Evolutionary conservation across 495 filamentous ascomycete genomes (phyloP).

Genomic region (Glonium stellatum): DNA sequence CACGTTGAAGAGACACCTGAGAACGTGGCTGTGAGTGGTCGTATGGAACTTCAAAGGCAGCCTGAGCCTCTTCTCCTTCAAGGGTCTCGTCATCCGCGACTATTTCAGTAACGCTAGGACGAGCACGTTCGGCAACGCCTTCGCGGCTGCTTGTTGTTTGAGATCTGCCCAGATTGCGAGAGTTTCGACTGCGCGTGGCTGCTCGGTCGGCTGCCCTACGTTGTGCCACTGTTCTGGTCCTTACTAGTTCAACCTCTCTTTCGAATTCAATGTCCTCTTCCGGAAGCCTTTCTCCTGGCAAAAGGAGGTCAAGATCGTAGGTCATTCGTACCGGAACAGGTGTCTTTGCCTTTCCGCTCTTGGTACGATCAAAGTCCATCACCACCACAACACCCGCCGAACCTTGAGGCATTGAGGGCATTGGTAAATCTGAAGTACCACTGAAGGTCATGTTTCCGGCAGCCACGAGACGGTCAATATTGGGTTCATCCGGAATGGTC

Average conservation of each 20-base stretch:
- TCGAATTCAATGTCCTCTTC: constrained; percentile 27
- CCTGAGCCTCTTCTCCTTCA: constrained; percentile 23
- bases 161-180: constrained; percentile 14
- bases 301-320: constrained; percentile 22
- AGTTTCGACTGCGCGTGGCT: constrained; percentile 8
- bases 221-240: constrained; percentile 24
- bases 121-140: constrained; percentile 1
- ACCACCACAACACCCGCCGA: constrained; percentile 26
- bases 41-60: constrained; percentile 28
- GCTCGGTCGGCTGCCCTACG: constrained; percentile 14
- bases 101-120: constrained; percentile 11
- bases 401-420: constrained; percentile 7
- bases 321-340: constrained; percentile 15
- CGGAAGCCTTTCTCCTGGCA: constrained; percentile 23
- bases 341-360: not conserved
- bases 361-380: constrained; percentile 23
- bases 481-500: not conserved
- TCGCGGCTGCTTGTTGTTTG: constrained; percentile 20
- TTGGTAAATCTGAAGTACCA: constrained; percentile 1
- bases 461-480: constrained; percentile 20
- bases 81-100: constrained; percentile 15
- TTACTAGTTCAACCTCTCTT: constrained; percentile 24
- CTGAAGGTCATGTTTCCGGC: constrained; percentile 19
- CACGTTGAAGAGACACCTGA: constrained; percentile 24
- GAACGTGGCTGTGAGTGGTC: constrained; percentile 27